Conservation (phyloP, 2,329 filamentous ascomycete species). For the Aspergillus hiratsukae region DNA sequence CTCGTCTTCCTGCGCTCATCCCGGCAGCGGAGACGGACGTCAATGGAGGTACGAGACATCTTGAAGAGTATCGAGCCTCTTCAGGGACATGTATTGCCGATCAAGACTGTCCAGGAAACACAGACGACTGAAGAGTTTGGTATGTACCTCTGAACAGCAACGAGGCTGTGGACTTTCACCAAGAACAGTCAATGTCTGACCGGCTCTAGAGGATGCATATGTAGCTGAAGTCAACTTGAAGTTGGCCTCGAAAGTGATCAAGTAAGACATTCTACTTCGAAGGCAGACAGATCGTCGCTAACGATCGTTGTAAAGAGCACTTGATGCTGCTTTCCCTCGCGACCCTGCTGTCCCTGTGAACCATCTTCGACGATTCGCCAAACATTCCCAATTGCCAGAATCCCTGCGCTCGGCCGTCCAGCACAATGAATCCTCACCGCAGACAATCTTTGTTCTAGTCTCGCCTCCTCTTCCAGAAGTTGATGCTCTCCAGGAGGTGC, state of each 20-base stretch:
- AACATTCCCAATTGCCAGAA: constrained; percentile 31
- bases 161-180: background rate
- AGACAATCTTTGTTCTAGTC: constrained; percentile 40
- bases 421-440: constrained; percentile 16
- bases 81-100: constrained; percentile 32
- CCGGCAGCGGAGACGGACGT: background rate
- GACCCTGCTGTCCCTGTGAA: constrained; percentile 27
- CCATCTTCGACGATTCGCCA: constrained; percentile 42
- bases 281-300: background rate
- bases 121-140: constrained; percentile 38
- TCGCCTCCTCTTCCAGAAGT: constrained; percentile 37
- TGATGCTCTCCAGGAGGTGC: constrained; percentile 30
- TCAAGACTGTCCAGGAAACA: constrained; percentile 43
- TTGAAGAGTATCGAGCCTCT: constrained; percentile 28
- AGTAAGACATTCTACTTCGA: constrained; percentile 25
- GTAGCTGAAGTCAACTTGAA: constrained; percentile 43
- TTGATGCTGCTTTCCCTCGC: constrained; percentile 35
- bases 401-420: constrained; percentile 20
- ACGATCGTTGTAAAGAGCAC: constrained; percentile 25
- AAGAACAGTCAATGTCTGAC: constrained; percentile 4
- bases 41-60: constrained; percentile 20
- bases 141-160: constrained; percentile 16
- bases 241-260: constrained; percentile 40
- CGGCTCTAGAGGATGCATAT: constrained; percentile 37
- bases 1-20: background rate